A percentile compares a stretch with the other conserved stretches of the same genome.
phyloP scores from a whole-genome alignment of 306 rosid genomes.

The Ochetophila trinervis region DNA sequence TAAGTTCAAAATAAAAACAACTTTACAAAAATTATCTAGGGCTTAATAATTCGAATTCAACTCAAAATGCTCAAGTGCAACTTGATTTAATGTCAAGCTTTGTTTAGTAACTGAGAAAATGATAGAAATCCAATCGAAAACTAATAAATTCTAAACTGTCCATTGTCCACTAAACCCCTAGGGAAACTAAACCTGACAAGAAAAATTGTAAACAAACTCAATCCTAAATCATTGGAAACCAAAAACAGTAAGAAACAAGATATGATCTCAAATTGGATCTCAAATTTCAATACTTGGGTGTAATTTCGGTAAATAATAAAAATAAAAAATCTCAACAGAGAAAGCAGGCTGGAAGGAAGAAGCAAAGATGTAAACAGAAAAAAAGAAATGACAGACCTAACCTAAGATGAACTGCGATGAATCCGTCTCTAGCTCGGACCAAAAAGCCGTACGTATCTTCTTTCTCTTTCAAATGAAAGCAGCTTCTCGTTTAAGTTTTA shows the following conservation, averaged over 20 bases:
- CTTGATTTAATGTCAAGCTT: not conserved
- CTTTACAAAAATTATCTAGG: too few species aligned
- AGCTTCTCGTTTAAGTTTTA: not conserved
- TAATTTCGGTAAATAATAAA: not conserved
- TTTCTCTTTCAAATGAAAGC: constrained; percentile 15
- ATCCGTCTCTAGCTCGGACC: constrained; percentile 22
- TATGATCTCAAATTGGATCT: constrained; percentile 2
- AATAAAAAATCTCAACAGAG: too few species aligned
- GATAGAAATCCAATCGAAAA: not conserved
- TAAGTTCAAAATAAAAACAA: too few species aligned
- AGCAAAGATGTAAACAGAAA: not conserved
- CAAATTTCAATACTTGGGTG: constrained; percentile 3
- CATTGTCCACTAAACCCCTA: not conserved
- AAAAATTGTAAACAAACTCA: not conserved
- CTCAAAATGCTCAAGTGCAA: not conserved
- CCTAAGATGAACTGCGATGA: constrained; percentile 27
- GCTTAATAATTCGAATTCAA: not conserved
- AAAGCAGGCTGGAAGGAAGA: not conserved
- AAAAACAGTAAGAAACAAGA: not conserved
- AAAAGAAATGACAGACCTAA: constrained; percentile 27
- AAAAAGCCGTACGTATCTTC: constrained; percentile 3
- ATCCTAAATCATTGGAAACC: not conserved
- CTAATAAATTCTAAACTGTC: not conserved
- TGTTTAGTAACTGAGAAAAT: not conserved
- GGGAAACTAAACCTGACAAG: not conserved